Evolutionary conservation across 192 early-diverging fungal species (phyloP), one percentile per base, ranked within the genome.

Genomic region (Entomortierella lignicola): DNA sequence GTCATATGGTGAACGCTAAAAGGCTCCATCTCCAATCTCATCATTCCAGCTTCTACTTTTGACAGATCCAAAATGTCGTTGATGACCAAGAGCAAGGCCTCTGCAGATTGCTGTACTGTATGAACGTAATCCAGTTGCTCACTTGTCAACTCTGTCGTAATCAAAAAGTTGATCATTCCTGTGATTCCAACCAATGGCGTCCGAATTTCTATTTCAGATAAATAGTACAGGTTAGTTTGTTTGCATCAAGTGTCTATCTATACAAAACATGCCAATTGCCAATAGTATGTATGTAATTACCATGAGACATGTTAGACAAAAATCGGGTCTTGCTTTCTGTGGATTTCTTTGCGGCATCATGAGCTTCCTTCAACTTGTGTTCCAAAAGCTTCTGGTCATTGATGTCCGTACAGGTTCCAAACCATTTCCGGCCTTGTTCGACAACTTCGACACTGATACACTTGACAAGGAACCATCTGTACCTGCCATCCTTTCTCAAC

Each of bases 11-110:
- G 77, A 26, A 92, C 67, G 34, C 87, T 84, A 63, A 91, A 92
- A 4, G 92, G 90, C 50, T 91, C 90, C 68, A 80, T 85, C 71
- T 94, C 93, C 6, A 94, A 66, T 64, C 85, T 91, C 91, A 96
- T 92, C 80, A 92, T 92, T 20, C 92, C 92, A 4, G 94, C 93
- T 67, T 96, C 94, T 7, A 94, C 88, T 84, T 92, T 94, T 60
- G 90, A 92, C 42, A 95, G 71, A 77, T 95, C 95, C 26, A 96
- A 77, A 65, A 96, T 90, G 73, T 94, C 91, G 74, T 96, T 93
- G 51, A 96, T 90, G 27, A 96, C 88, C n/a, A 89, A 81, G 54
- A 94, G 71, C 44, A 95, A 83, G 21, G 92, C 91, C 54, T 92
- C 90, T 3, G 92, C 89, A 55, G 92, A 88, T 43, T 88, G 90